Conservation (phyloP, 108 stramenopile genomes). For the Aurantiochytrium sp. region DNA sequence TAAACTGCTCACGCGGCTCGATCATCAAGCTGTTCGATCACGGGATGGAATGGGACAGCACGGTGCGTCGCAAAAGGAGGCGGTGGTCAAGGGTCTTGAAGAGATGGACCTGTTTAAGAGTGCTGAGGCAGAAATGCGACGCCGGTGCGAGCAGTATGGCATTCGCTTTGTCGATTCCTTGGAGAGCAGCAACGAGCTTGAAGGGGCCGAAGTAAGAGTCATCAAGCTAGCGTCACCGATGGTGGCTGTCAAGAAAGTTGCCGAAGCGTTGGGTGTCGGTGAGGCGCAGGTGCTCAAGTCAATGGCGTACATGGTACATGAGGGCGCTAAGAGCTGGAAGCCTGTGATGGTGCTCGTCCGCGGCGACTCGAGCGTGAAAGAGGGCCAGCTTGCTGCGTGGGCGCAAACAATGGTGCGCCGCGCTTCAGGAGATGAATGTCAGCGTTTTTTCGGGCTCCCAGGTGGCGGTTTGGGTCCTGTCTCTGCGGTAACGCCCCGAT, state of each 20-base stretch:
- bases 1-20: too few relatives aligned
- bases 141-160: too few relatives aligned
- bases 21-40: too few relatives aligned
- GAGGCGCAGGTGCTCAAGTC: not conserved
- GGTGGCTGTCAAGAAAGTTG: not conserved
- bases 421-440: not conserved
- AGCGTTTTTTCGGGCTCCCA: not conserved
- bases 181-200: too few relatives aligned
- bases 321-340: not conserved
- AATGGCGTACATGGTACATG: conserved; percentile 1
- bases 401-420: not conserved
- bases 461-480: not conserved
- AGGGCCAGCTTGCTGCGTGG: not conserved
- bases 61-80: too few relatives aligned
- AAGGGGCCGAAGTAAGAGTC: not conserved
- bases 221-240: not conserved
- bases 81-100: too few relatives aligned
- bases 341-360: not conserved
- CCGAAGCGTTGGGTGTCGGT: not conserved
- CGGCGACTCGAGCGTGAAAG: not conserved
- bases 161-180: too few relatives aligned
- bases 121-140: too few relatives aligned
- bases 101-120: too few relatives aligned
- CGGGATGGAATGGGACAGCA: too few relatives aligned
- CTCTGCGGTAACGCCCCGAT: not conserved